Evolutionary conservation across 2,329 filamentous ascomycete genomes (phyloP), one percentile per base, ranked within the genome.

Genomic region (Teratosphaeriaceae sp.): DNA sequence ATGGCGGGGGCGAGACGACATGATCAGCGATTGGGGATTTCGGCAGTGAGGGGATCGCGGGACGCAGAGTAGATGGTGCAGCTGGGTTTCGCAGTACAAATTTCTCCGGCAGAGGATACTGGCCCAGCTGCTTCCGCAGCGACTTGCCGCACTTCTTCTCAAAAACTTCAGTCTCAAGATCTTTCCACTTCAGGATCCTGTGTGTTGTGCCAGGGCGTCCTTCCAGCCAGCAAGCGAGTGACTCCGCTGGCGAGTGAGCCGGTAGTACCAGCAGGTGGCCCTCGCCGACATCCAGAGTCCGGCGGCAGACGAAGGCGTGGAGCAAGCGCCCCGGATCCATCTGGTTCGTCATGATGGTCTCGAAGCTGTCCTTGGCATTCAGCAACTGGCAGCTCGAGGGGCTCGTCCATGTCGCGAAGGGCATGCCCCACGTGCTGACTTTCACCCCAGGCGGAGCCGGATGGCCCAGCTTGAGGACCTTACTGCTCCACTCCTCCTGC

Each of bases 131-230:
- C 2, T 38, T 42, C 18, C 35, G 41, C 22, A 51, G 42, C 21
- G 44, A 47, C 42, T 51, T 51, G 20, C 41, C 42, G 13, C 43
- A 43, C 22, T 51, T 51, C 44, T 47, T 51, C 22, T 46, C 47
- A 36, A 49, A 51, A 7, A 43, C 19, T 16, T 34, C 21, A 1
- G 47, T 49, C 13, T 49, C 40, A 21, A 51, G 44, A 13, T 38
- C 30, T 8, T 41, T 30, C 49, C 49, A 51, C 19, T 23, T 38
- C 16, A 51, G 21, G 19, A 51, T 47, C 24, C 42, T 46, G 31
- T 51, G 49, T 5, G 42, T 29, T 27, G 44, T 45, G 12, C 41
- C 39, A 12, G 49, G 49, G 3, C 47, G 35, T 8, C 40, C 43
- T 21, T 45, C 47, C 8, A 51, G 37, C 49, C 49, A 51, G 18